phyloP scores from a whole-genome alignment of 2,329 filamentous ascomycete genomes.

The Claviceps digitariae region DNA sequence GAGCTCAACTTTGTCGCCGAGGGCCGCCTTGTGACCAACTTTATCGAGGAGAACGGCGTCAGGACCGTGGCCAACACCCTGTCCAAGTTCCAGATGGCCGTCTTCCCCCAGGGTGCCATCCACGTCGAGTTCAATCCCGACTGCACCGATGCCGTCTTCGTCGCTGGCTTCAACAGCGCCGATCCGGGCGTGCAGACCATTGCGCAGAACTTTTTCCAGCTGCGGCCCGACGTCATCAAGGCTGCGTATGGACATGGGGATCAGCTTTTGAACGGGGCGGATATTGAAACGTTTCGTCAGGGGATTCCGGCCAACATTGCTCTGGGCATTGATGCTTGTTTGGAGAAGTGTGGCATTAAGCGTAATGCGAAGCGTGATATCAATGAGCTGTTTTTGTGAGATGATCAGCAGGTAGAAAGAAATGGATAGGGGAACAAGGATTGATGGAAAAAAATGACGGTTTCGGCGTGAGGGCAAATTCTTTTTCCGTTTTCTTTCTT shows the following conservation, averaged over 20 bases:
- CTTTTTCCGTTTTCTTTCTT: no score
- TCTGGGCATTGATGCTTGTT: conserved; percentile 35
- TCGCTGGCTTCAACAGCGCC: conserved; percentile 31
- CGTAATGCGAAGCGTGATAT: conserved; percentile 21
- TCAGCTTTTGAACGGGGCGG: conserved; percentile 24
- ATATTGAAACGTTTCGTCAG: conserved; percentile 25
- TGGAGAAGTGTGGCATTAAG: conserved; percentile 32
- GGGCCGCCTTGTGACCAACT: conserved; percentile 30
- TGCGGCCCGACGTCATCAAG: conserved; percentile 22
- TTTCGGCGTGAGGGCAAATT: no score
- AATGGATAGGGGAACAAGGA: no score
- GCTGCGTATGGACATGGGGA: conserved; percentile 24
- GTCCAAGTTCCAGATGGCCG: conserved; percentile 27
- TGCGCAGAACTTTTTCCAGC: conserved; percentile 32
- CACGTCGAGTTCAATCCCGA: conserved; percentile 39
- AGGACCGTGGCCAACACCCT: conserved; percentile 24
- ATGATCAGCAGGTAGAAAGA: not conserved
- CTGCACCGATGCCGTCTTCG: conserved; percentile 32
- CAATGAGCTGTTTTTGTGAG: conserved; percentile 8
- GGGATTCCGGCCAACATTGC: conserved; percentile 35
- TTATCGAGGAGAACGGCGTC: conserved; percentile 29
- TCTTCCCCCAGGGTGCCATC: conserved; percentile 35
- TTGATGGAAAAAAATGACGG: no score
- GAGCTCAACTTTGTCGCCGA: conserved; percentile 33
- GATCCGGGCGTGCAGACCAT: conserved; percentile 32